These are phyloP conservation scores for Macrophomina tecta DNA, from an alignment of 2,329 filamentous ascomycete genomes.

Conservation along the genomic window DNA sequence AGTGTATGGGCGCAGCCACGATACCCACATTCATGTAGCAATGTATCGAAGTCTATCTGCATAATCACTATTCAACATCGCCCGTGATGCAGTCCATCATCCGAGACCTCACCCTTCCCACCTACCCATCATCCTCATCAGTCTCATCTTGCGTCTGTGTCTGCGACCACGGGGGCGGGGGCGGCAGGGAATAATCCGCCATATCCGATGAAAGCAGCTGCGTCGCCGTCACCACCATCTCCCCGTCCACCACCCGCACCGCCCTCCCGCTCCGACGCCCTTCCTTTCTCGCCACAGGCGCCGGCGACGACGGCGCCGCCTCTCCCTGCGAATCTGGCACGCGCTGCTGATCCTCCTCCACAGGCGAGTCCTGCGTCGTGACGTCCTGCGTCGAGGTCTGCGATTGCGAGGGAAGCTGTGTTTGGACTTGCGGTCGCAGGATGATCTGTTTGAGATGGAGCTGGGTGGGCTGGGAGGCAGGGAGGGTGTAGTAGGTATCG, in stretches of 20 bases:
- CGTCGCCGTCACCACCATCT: constrained; percentile 12
- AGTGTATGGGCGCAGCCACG: background rate
- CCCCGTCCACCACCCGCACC: background rate
- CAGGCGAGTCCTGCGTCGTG: background rate
- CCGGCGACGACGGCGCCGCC: background rate
- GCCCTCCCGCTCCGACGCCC: background rate
- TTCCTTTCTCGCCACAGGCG: background rate
- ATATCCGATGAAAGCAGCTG: constrained; percentile 7
- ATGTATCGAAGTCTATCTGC: background rate
- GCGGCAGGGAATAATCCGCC: constrained; percentile 14
- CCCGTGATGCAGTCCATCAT: background rate
- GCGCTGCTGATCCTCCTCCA: background rate
- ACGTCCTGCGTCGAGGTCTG: constrained; percentile 7
- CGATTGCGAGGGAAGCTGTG: background rate
- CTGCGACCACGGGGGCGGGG: constrained; percentile 20
- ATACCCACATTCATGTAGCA: background rate
- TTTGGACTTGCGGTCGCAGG: background rate
- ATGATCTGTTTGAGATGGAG: constrained; percentile 1
- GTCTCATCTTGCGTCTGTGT: background rate
- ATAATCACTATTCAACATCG: background rate
- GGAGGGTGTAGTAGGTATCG: background rate
- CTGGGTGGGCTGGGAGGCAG: background rate
- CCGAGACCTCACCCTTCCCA: no score
- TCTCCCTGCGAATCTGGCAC: constrained; percentile 11
- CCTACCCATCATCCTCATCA: constrained; percentile 13